Evolutionary conservation across 2,329 filamentous ascomycete genomes (phyloP).

Genomic region (Gyromitra esculenta): DNA sequence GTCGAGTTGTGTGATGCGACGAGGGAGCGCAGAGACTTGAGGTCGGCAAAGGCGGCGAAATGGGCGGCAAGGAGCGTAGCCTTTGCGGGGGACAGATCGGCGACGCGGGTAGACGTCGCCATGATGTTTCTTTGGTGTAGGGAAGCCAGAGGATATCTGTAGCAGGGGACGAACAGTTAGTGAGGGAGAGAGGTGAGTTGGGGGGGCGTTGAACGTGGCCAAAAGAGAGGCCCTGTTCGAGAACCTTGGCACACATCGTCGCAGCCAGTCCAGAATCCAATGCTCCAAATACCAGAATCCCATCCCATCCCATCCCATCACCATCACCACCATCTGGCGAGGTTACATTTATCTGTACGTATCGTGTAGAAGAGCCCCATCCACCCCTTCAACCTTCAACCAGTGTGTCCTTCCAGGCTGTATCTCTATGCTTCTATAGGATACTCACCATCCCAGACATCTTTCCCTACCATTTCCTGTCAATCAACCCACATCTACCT

Average conservation of each 20-base stretch:
- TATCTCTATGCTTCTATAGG: too few relatives aligned
- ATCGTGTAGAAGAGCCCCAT: neutral
- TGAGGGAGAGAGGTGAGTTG: neutral
- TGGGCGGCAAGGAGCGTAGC: slow-evolving; percentile 77
- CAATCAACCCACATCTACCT: too few relatives aligned
- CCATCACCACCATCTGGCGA: neutral
- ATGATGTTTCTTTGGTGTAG: neutral
- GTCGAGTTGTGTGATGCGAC: slow-evolving; percentile 68
- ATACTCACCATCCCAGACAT: too few relatives aligned
- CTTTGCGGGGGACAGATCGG: slow-evolving; percentile 67
- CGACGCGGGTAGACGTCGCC: slow-evolving; percentile 14
- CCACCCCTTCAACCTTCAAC: neutral
- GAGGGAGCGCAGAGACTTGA: slow-evolving; percentile 71
- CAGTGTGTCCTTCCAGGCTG: neutral
- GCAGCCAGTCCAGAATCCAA: neutral
- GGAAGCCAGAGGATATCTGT: neutral
- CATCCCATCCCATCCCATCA: neutral
- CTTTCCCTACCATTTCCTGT: too few relatives aligned
- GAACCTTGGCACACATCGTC: slow-evolving; percentile 29
- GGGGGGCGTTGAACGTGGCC: slow-evolving; percentile 35
- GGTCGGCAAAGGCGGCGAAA: slow-evolving; percentile 72
- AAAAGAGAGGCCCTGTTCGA: slow-evolving; percentile 24
- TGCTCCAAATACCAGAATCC: neutral
- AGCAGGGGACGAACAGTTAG: neutral
- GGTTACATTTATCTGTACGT: neutral